A percentile compares a stretch with the other conserved stretches of the same genome.
These are phyloP conservation scores for Pyrenula aspistea DNA, from an alignment of 495 filamentous ascomycete genomes.

Conservation along the genomic window DNA sequence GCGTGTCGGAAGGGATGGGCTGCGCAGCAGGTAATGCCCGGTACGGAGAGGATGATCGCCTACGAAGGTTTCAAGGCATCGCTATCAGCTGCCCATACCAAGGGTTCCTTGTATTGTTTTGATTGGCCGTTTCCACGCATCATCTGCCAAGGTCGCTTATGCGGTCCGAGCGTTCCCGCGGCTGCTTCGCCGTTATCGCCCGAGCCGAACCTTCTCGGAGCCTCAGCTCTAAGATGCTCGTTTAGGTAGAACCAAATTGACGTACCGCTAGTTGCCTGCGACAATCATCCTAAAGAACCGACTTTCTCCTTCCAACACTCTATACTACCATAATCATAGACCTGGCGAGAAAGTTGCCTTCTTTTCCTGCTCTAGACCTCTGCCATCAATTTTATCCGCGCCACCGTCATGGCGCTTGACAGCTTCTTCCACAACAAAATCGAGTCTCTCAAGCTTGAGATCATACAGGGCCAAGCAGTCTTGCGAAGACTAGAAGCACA, in stretches of 20 bases:
- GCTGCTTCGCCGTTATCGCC: too few species aligned
- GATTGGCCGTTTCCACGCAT: not conserved
- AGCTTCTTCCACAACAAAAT: slow-evolving; percentile 99
- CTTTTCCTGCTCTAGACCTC: slow-evolving; percentile 1
- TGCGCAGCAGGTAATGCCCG: not conserved
- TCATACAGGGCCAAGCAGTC: slow-evolving; percentile 94
- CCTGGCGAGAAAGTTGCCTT: not conserved
- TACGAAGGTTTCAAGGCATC: not conserved
- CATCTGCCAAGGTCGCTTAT: not conserved
- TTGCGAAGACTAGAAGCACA: slow-evolving; percentile 92
- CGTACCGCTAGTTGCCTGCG: not conserved
- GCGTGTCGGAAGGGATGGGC: not conserved
- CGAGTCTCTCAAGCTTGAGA: slow-evolving; percentile 99
- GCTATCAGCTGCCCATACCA: not conserved
- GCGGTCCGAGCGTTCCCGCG: too few species aligned
- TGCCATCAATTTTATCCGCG: slow-evolving; percentile 15
- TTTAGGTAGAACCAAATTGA: too few species aligned
- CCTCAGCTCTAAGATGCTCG: too few species aligned
- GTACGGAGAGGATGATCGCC: not conserved
- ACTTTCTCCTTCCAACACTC: too few species aligned
- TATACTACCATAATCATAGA: too few species aligned
- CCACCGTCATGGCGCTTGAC: slow-evolving; percentile 83
- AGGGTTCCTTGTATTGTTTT: not conserved
- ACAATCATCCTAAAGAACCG: too few species aligned
- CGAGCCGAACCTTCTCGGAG: not conserved